Conservation (phyloP, 805 yeast species). For the Myxozyma vanderwaltii region DNA sequence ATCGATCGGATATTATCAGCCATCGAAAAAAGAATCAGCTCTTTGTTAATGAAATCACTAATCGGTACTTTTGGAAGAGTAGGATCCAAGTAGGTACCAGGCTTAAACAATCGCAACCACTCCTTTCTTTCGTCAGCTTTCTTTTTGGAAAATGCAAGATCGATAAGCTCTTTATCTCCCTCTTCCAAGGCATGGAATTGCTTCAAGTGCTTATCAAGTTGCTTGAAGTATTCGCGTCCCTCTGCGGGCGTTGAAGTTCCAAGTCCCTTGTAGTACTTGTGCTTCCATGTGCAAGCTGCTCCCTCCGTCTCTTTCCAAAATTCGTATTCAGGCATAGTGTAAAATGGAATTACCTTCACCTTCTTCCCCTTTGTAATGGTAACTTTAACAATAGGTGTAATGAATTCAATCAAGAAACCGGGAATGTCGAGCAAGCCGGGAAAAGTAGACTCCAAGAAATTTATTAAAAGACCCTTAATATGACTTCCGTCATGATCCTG, state of each 20-base stretch:
- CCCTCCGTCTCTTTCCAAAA: slow-evolving; percentile 89
- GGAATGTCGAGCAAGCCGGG: slow-evolving; percentile 91
- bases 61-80: slow-evolving; percentile 76
- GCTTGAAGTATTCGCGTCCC: slow-evolving; percentile 83
- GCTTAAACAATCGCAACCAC: slow-evolving; percentile 88
- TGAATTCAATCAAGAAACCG: slow-evolving; percentile 88
- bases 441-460: slow-evolving; percentile 88
- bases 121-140: slow-evolving; percentile 97
- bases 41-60: slow-evolving; percentile 91
- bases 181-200: slow-evolving; percentile 78
- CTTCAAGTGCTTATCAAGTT: slow-evolving; percentile 82
- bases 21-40: slow-evolving; percentile 89
- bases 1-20: slow-evolving; percentile 96
- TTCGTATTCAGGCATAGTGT: slow-evolving; percentile 95
- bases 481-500: slow-evolving; percentile 99
- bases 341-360: slow-evolving; percentile 65
- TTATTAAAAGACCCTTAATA: slow-evolving; percentile 92
- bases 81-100: slow-evolving; percentile 91
- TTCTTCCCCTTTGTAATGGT: slow-evolving; percentile 59
- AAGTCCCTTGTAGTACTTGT: slow-evolving; percentile 96
- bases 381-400: slow-evolving; percentile 95
- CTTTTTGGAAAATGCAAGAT: slow-evolving; percentile 90
- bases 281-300: slow-evolving; percentile 72
- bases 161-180: slow-evolving; percentile 71
- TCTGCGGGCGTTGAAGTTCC: slow-evolving; percentile 89